Percentiles rank a stretch among this genome's conserved stretches.
These are phyloP conservation scores for Quercus rubra DNA, from an alignment of 306 rosid genomes.

Conservation along the genomic window DNA sequence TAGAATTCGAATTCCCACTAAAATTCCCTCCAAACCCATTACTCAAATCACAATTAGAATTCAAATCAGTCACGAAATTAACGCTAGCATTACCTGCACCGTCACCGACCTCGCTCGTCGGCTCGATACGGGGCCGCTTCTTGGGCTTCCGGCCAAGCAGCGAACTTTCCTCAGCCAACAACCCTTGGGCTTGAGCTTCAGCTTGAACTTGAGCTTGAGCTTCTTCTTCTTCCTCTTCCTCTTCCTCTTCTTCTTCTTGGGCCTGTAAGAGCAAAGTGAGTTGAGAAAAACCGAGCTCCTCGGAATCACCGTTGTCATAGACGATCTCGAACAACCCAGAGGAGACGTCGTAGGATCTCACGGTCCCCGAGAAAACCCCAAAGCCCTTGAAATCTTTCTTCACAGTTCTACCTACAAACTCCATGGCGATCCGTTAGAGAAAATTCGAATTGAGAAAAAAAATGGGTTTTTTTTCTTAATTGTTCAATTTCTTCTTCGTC, in stretches of 20 bases:
- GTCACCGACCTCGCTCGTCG: constrained; percentile 17
- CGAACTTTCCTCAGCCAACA: constrained; percentile 11
- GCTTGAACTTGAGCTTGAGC: too few species aligned
- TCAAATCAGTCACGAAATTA: constrained; percentile 29
- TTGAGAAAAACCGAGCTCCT: constrained; percentile 52
- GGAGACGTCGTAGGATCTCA: constrained; percentile 63
- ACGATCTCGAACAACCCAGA: constrained; percentile 61
- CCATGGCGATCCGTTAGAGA: constrained; percentile 59
- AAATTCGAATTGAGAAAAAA: neutral
- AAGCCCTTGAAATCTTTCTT: constrained; percentile 51
- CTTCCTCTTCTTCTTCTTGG: neutral
- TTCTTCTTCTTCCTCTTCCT: neutral
- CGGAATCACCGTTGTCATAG: constrained; percentile 62
- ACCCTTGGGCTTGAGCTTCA: neutral
- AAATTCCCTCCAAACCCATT: constrained; percentile 33
- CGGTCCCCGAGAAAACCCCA: constrained; percentile 56
- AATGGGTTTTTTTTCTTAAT: neutral
- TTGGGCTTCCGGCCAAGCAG: constrained; percentile 63
- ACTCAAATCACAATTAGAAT: neutral
- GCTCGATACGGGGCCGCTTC: constrained; percentile 55
- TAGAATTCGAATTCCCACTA: constrained; percentile 27
- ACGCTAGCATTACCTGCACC: constrained; percentile 46
- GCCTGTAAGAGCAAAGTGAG: constrained; percentile 41
- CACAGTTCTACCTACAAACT: constrained; percentile 66
- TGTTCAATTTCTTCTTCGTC: neutral